Conservation (phyloP, 768 basidiomycete species). For the Boletus vermiculosoides region DNA sequence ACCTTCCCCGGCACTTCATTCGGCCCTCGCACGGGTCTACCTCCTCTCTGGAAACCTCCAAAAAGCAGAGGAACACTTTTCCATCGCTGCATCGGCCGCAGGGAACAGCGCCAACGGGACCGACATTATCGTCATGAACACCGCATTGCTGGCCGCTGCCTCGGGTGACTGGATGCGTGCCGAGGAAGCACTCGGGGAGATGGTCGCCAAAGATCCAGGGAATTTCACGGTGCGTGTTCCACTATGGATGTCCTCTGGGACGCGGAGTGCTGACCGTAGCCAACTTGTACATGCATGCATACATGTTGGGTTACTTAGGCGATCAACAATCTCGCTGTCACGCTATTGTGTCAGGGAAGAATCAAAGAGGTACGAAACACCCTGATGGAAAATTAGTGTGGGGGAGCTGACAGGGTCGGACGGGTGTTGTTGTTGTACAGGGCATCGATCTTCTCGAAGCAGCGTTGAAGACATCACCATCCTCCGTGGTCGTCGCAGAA, state of each 20-base stretch:
- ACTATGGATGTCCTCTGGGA: too few species aligned
- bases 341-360: conserved; percentile 66
- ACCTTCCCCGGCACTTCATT: conserved; percentile 56
- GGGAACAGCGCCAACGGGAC: conserved; percentile 43
- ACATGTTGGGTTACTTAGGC: conserved; percentile 41
- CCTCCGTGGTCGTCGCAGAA: conserved; percentile 71
- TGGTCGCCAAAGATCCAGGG: conserved; percentile 54
- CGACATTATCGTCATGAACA: conserved; percentile 57
- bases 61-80: conserved; percentile 59
- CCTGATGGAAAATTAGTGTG: background rate
- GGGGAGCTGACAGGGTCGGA: background rate
- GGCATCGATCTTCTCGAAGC: conserved; percentile 68
- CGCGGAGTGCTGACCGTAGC: background rate
- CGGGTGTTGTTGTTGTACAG: conserved; percentile 34
- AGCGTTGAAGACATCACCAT: conserved; percentile 61
- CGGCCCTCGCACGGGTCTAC: conserved; percentile 71
- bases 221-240: conserved; percentile 51
- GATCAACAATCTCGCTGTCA: conserved; percentile 74
- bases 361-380: conserved; percentile 56
- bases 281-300: background rate
- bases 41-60: conserved; percentile 68
- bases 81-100: conserved; percentile 38
- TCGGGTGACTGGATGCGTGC: conserved; percentile 69
- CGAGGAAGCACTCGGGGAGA: conserved; percentile 39
- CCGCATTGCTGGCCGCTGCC: conserved; percentile 62